Base-by-base conservation (phyloP, 768 basidiomycete genomes). In the Lactarius quietus region DNA sequence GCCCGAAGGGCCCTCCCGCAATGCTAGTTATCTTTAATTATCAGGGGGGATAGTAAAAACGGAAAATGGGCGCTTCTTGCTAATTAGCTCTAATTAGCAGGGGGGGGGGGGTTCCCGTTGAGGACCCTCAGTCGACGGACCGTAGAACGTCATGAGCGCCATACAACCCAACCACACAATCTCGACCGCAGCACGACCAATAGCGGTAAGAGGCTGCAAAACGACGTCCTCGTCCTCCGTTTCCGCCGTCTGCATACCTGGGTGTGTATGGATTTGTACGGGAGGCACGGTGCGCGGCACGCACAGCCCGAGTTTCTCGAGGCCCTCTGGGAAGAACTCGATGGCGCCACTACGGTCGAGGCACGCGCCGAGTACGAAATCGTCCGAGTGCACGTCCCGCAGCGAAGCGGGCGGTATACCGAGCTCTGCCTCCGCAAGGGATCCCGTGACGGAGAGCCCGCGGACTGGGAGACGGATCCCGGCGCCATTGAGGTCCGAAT, bases 241-340 rank as follows among this genome's bases (percentile, higher is more conserved):
- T 36, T 78, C 77, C 57, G 77, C 78, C 2, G 74, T 74, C 35
- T 75, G 75, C 67, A 65, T 57, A 14, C 45, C 61, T 48, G 71
- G 65, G 53, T 57, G 62, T 5, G 55, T 59, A 3, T 45, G 62
- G 3, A 58, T 54, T 28, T 61, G 54, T 3, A 54, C 39, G 3
- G 60, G 54, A 0, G 69, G 68, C 35, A 63, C 67, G 29, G 63
- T 61, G 43, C 70, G 70, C 36, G 68, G 69, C 51, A 68, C 70
- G 56, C 87, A 87, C 67, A 95, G 76, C 0, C 91, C 92, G 62
- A 95, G 80, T 73, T 86, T 84, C 69, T 85, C 81, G 61, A 95
- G 80, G 0, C 92, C 93, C 57, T 95, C 87, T 1, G 88, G 83
- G 23, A 86, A 74, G 67, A 95, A 92, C 74, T 92, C 86, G 58